phyloP scores from a whole-genome alignment of 225 moss, liverwort and hornwort species.

The Takakia lepidozioides region DNA sequence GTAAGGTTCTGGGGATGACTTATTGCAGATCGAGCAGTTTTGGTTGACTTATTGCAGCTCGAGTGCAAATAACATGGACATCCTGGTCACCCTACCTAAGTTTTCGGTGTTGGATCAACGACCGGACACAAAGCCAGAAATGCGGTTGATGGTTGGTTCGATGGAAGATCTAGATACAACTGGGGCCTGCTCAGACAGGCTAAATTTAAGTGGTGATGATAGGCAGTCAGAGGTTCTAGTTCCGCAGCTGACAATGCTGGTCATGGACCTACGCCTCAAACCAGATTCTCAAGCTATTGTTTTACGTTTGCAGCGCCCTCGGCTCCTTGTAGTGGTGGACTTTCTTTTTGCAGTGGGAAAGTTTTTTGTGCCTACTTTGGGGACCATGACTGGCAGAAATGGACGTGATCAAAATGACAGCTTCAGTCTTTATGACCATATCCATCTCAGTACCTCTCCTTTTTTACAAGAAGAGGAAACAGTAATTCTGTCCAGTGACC shows the following conservation, averaged over 20 bases:
- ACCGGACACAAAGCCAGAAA: conserved; percentile 86
- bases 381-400: conserved; percentile 48
- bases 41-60: conserved; percentile 93
- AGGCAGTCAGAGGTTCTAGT: conserved; percentile 19
- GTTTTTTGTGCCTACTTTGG: conserved; percentile 95
- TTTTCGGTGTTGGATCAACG: conserved; percentile 89
- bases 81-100: conserved; percentile 74
- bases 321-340: conserved; percentile 91
- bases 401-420: conserved; percentile 46
- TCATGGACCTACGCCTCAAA: conserved; percentile 80
- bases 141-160: conserved; percentile 95
- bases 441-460: conserved; percentile 44
- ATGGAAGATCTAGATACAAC: conserved; percentile 82
- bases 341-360: conserved; percentile 77
- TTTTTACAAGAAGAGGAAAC: conserved; percentile 61
- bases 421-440: conserved; percentile 48
- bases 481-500: conserved; percentile 46
- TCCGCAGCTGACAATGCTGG: conserved; percentile 87
- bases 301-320: conserved; percentile 90
- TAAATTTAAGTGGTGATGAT: conserved; percentile 10
- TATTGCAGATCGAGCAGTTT: conserved; percentile 78
- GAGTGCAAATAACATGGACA: conserved; percentile 69
- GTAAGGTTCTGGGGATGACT: no score
- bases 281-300: conserved; percentile 80
- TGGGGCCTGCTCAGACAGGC: conserved; percentile 18